Evolutionary conservation across 805 yeast species (phyloP).

Genomic region (Wickerhamomyces alni): DNA sequence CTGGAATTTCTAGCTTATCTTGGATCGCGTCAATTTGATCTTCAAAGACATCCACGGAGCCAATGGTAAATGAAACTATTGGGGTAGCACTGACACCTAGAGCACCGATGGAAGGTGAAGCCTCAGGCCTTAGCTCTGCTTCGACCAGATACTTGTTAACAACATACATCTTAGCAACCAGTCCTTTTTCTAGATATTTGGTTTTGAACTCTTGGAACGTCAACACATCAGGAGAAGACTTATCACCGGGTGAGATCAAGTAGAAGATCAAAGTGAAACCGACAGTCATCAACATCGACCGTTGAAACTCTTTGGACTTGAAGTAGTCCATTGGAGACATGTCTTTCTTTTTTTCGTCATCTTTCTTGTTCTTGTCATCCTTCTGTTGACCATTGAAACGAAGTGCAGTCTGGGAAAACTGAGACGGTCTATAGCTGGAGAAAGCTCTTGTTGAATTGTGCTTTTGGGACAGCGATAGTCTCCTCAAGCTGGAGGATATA

Average conservation of each 20-base stretch:
- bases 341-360: conserved; percentile 17
- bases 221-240: conserved; percentile 24
- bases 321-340: conserved; percentile 30
- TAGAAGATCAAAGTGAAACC: conserved; percentile 34
- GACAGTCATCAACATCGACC: conserved; percentile 31
- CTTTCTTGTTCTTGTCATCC: conserved; percentile 15
- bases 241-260: conserved; percentile 25
- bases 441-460: conserved; percentile 2
- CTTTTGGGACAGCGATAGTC: neutral
- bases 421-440: conserved; percentile 3
- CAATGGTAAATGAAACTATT: conserved; percentile 72
- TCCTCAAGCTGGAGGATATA: neutral
- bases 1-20: conserved; percentile 59
- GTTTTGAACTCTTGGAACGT: conserved; percentile 83
- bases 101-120: conserved; percentile 18
- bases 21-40: conserved; percentile 73
- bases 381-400: conserved; percentile 3
- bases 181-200: conserved; percentile 70
- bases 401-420: conserved; percentile 7
- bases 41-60: conserved; percentile 81
- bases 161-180: conserved; percentile 68
- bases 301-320: conserved; percentile 36
- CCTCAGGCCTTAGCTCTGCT: conserved; percentile 51
- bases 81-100: conserved; percentile 30
- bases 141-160: conserved; percentile 68